Evolutionary conservation across 148 eudicot genomes (phyloP).

Genomic region (Persicaria tinctoria): DNA sequence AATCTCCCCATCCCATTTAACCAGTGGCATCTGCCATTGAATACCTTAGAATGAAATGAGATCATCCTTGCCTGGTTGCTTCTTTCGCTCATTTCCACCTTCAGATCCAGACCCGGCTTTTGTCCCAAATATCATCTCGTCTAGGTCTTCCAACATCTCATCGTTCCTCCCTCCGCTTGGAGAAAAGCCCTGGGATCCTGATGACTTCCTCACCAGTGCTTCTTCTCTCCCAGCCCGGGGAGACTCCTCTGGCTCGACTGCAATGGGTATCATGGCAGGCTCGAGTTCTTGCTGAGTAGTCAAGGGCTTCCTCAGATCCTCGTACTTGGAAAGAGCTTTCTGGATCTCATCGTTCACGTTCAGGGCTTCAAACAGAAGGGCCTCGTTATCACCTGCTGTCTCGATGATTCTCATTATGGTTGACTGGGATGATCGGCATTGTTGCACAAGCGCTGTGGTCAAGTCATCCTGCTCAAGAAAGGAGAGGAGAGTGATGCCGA

Average conservation of each 20-base stretch:
- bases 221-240: slow-evolving; percentile 11
- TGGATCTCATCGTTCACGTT: slow-evolving; percentile 93
- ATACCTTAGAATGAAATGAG: slow-evolving; percentile 47
- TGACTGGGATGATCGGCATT: slow-evolving; percentile 69
- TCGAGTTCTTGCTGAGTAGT: slow-evolving; percentile 43
- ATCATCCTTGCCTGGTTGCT: slow-evolving; percentile 64
- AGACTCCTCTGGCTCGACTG: slow-evolving; percentile 79
- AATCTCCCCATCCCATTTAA: background rate
- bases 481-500: background rate
- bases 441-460: slow-evolving; percentile 75
- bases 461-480: slow-evolving; percentile 68
- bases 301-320: slow-evolving; percentile 60
- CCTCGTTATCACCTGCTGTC: slow-evolving; percentile 83
- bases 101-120: slow-evolving; percentile 52
- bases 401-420: slow-evolving; percentile 75
- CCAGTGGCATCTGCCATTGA: too few relatives aligned
- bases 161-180: slow-evolving; percentile 51
- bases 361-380: slow-evolving; percentile 88
- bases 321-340: slow-evolving; percentile 67
- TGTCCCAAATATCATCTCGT: slow-evolving; percentile 92
- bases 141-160: slow-evolving; percentile 95
- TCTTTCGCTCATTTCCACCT: slow-evolving; percentile 38
- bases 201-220: slow-evolving; percentile 11
- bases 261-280: slow-evolving; percentile 90
- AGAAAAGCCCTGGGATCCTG: slow-evolving; percentile 30